Conservation (phyloP, 352 stramenopile genomes). For the Pythium inflatum region DNA sequence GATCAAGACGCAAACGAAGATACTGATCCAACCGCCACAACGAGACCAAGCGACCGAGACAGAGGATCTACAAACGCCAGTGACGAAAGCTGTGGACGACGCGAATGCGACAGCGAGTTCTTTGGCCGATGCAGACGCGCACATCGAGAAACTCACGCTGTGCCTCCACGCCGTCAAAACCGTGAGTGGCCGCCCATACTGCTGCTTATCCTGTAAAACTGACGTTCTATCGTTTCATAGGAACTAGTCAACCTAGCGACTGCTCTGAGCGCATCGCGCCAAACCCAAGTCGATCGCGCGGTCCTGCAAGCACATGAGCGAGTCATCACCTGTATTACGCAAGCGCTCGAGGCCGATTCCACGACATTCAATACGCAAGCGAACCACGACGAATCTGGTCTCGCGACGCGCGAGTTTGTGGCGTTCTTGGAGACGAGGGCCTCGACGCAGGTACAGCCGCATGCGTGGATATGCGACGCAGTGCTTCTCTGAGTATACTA, state of each 20-base stretch:
- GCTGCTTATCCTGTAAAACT: neutral
- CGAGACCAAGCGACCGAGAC: constrained; percentile 23
- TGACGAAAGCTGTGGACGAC: neutral
- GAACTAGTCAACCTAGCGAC: constrained; percentile 8
- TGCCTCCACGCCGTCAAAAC: constrained; percentile 17
- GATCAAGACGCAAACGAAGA: constrained; percentile 15
- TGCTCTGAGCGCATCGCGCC: constrained; percentile 8
- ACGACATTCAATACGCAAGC: neutral
- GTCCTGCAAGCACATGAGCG: constrained; percentile 1
- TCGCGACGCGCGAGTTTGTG: constrained; percentile 30
- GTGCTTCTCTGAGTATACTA: no score
- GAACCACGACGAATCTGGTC: neutral
- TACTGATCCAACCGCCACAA: constrained; percentile 1
- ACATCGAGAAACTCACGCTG: neutral
- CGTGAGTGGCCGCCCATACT: neutral
- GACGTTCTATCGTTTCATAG: neutral
- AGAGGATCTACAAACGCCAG: neutral
- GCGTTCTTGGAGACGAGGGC: constrained; percentile 27
- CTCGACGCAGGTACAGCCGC: constrained; percentile 26
- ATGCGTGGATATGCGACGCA: no score
- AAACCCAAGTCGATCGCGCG: constrained; percentile 12
- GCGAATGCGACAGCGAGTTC: neutral
- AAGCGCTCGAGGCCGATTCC: neutral
- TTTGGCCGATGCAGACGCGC: neutral
- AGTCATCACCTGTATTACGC: neutral